Evolutionary conservation across 2,329 filamentous ascomycete species (phyloP), one percentile per base, ranked within the genome.

Genomic region (Alternaria longipes): DNA sequence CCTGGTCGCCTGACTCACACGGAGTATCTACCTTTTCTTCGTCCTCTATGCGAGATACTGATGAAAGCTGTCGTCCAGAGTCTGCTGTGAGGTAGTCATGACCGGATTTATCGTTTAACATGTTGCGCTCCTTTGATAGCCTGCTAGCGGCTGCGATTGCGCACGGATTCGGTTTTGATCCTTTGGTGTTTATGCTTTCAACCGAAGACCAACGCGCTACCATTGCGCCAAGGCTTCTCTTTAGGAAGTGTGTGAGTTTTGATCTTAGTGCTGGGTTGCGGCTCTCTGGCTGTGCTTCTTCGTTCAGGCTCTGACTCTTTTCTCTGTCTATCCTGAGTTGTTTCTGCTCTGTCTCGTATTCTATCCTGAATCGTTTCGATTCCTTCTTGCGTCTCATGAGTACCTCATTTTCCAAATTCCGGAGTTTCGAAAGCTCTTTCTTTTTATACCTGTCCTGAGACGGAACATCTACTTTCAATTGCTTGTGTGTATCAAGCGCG

Each of bases 401-500:
- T 32, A 24, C 30, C 9, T n/a, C 22, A n/a, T 16, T 24, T 40
- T 40, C n/a, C 11, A 22, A 12, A 5, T 5, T 38, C 34, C 28
- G 54, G 4, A 49, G 14, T 14, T 16, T 28, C 4, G 18, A 12
- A 14, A 36, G 18, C 2, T 30, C 18, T 26, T 38, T 53, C 30
- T 11, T 8, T 28, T 45, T 22, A 24, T 42, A 20, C 32, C 8
- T 16, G 11, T 16, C 16, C 11, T 26, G 46, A 11, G 40, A 24
- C 22, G 30, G 16, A 32, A 3, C 12, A 7, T 34, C 18, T 34
- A 46, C 32, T 36, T 49, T 65, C 68, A 69, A 47, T 16, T 42
- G 40, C 32, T 50, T 14, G 28, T 70, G 63, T 5, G 54, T n/a
- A 34, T 65, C 57, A 9, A 72, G 38, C 12, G 56, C 45, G 16